phyloP scores from a whole-genome alignment of 2,329 filamentous ascomycete species.

The Sporothrix variecibatus region DNA sequence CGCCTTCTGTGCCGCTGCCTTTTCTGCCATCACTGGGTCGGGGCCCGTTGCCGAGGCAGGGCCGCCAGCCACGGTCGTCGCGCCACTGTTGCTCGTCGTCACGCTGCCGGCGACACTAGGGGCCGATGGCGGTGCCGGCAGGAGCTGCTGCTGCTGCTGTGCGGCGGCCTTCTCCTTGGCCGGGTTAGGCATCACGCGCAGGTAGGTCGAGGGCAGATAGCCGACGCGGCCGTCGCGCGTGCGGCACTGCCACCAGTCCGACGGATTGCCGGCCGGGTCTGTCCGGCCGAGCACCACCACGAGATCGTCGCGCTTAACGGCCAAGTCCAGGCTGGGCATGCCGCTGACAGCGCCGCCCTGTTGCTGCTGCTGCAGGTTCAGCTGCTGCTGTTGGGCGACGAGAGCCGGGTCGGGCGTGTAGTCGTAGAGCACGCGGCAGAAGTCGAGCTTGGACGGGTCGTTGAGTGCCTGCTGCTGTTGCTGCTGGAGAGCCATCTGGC shows the following conservation, averaged over 20 bases:
- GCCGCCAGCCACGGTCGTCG: constrained; percentile 41
- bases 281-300: constrained; percentile 91
- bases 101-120: constrained; percentile 53
- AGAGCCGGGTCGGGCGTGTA: constrained; percentile 67
- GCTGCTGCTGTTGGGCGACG: constrained; percentile 22
- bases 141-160: constrained; percentile 8
- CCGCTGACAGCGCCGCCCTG: constrained; percentile 30
- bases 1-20: constrained; percentile 29
- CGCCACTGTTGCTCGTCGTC: constrained; percentile 47
- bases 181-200: constrained; percentile 69
- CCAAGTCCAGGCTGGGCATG: constrained; percentile 75
- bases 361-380: constrained; percentile 13
- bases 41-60: not conserved
- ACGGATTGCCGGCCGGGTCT: constrained; percentile 87
- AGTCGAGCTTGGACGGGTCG: constrained; percentile 90
- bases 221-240: constrained; percentile 87
- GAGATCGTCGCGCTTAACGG: constrained; percentile 91
- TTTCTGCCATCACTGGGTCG: constrained; percentile 31
- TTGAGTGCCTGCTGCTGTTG: constrained; percentile 59
- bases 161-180: constrained; percentile 29
- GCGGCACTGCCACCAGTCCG: constrained; percentile 96
- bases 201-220: constrained; percentile 87
- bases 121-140: constrained; percentile 32
- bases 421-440: constrained; percentile 93
- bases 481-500: constrained; percentile 53